phyloP scores from a whole-genome alignment of 805 yeast genomes.

The Kazachstania kunashirensis region DNA sequence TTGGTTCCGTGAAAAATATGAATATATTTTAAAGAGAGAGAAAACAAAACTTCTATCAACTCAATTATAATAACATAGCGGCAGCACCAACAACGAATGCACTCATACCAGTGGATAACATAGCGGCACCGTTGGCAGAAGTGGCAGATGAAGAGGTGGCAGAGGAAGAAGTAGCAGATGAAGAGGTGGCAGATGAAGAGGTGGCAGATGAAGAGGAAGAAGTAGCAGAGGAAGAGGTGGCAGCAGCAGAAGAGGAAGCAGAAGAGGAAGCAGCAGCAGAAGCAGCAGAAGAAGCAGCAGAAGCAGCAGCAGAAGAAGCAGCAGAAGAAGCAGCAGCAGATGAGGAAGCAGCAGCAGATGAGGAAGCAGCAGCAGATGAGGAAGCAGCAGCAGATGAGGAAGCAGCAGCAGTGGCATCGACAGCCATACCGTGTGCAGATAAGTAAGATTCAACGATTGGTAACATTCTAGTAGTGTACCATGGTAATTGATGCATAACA shows the following conservation, averaged over 20 bases:
- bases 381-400: slow-evolving; percentile 7
- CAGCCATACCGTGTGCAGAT: slow-evolving; percentile 10
- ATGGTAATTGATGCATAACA: slow-evolving; percentile 29
- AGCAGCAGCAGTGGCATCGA: slow-evolving; percentile 7
- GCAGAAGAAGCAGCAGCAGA: slow-evolving; percentile 6
- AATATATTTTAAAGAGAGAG: not conserved
- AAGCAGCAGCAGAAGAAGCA: slow-evolving; percentile 4
- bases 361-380: slow-evolving; percentile 6
- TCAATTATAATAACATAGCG: slow-evolving; percentile 12
- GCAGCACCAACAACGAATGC: slow-evolving; percentile 16
- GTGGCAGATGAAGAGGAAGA: slow-evolving; percentile 7
- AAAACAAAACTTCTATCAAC: slow-evolving; percentile 2
- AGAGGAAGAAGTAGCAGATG: slow-evolving; percentile 8
- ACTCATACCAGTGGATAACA: slow-evolving; percentile 11
- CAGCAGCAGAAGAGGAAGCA: slow-evolving; percentile 6
- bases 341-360: slow-evolving; percentile 9
- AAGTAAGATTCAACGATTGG: slow-evolving; percentile 15
- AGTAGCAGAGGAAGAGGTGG: slow-evolving; percentile 5
- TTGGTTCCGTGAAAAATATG: no score
- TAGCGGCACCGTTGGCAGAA: slow-evolving; percentile 8
- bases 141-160: slow-evolving; percentile 6
- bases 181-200: slow-evolving; percentile 6
- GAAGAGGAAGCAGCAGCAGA: slow-evolving; percentile 8
- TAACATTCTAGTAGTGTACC: slow-evolving; percentile 27
- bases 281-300: slow-evolving; percentile 6